Evolutionary conservation across 371 early-diverging fungal genomes (phyloP).

Genomic region (Rhizopus delemar): DNA sequence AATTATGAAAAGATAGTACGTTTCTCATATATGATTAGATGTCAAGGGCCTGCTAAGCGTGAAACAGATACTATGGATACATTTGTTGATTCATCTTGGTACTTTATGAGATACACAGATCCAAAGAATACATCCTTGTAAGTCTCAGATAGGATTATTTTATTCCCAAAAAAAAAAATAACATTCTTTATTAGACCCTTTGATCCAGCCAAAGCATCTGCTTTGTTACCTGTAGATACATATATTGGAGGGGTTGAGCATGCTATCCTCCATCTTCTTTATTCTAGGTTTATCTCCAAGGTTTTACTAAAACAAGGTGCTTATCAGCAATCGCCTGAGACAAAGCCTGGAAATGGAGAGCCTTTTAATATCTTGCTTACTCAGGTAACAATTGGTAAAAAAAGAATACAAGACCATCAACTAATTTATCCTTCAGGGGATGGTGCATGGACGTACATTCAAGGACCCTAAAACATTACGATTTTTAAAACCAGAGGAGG

Average conservation of each 20-base stretch:
- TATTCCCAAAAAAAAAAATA: background rate
- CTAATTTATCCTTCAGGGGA: conserved; percentile 62
- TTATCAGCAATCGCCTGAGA: conserved; percentile 34
- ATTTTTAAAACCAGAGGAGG: conserved; percentile 81
- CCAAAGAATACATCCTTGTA: conserved; percentile 64
- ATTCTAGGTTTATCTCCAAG: conserved; percentile 89
- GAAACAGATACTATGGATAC: conserved; percentile 97
- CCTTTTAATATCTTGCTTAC: conserved; percentile 86
- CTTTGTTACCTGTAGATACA: conserved; percentile 81
- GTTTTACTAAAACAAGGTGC: conserved; percentile 66
- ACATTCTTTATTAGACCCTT: conserved; percentile 53
- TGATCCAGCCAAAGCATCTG: conserved; percentile 55
- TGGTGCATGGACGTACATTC: conserved; percentile 90
- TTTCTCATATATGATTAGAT: conserved; percentile 36
- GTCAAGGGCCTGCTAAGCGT: conserved; percentile 71
- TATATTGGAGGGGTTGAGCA: conserved; percentile 96
- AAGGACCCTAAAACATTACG: conserved; percentile 75
- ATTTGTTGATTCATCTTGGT: conserved; percentile 96
- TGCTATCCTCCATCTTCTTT: conserved; percentile 91
- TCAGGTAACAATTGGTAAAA: conserved; percentile 54
- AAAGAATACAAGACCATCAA: background rate
- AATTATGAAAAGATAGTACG: background rate
- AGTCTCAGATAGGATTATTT: conserved; percentile 2
- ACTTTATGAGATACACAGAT: conserved; percentile 85
- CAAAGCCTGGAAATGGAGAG: conserved; percentile 66